Conservation (phyloP, 139 green algal genomes). For the Chlamydomonas sphaeroides region DNA sequence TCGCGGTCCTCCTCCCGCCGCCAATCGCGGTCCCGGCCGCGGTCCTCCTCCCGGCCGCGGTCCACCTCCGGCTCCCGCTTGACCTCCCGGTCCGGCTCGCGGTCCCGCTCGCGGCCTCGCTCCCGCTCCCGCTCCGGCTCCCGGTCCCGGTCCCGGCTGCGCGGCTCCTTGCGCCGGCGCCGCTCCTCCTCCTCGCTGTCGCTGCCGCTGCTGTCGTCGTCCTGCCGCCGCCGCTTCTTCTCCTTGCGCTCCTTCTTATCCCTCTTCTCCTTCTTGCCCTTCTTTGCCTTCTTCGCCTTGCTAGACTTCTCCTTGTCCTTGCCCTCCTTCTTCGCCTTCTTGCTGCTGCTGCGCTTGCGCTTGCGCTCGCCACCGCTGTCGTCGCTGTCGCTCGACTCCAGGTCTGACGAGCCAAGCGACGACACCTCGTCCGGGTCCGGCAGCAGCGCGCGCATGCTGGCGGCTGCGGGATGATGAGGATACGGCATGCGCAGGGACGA, state of each 20-base stretch:
- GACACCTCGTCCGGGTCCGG: constrained; percentile 40
- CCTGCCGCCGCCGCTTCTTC: constrained; percentile 2
- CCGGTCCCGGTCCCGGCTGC: neutral
- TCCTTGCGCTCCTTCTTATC: constrained; percentile 51
- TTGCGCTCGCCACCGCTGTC: constrained; percentile 35
- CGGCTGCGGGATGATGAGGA: neutral
- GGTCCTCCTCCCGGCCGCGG: neutral
- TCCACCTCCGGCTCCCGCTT: neutral
- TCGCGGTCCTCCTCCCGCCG: neutral
- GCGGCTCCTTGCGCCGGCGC: neutral
- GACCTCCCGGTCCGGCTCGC: neutral
- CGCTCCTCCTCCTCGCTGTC: neutral
- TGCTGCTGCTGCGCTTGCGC: constrained; percentile 39
- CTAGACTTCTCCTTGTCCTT: constrained; percentile 34
- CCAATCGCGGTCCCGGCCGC: too few relatives aligned
- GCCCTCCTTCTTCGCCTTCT: constrained; percentile 47
- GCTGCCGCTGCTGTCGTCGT: neutral
- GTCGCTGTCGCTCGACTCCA: constrained; percentile 28
- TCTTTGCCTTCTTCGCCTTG: constrained; percentile 1
- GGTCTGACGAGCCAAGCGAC: neutral
- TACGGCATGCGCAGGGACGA: neutral
- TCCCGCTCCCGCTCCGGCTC: neutral
- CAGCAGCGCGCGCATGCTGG: constrained; percentile 43
- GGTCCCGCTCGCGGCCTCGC: neutral
- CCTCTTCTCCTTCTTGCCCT: constrained; percentile 43